Conservation (phyloP, 2,329 filamentous ascomycete genomes). For the Calonectria hongkongensis region DNA sequence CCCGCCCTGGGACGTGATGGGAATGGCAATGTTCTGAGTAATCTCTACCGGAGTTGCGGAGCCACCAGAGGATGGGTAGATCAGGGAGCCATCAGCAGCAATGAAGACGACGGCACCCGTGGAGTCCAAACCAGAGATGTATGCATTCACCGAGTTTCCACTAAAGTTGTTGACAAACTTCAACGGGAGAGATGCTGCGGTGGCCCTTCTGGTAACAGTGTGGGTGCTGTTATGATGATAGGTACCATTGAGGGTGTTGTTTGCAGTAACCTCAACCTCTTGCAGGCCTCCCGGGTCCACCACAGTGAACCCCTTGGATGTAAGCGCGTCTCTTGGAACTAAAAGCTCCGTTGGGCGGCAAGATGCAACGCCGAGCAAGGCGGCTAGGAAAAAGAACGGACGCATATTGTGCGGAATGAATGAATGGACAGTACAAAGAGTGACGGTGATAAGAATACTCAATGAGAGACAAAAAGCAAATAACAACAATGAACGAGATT, state of each 20-base stretch:
- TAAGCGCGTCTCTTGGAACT: conserved; percentile 39
- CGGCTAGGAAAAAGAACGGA: conserved; percentile 49
- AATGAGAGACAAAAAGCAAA: conserved; percentile 19
- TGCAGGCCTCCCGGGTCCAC: conserved; percentile 56
- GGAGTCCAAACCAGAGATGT: conserved; percentile 67
- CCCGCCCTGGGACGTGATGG: conserved; percentile 61
- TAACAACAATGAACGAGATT: neutral
- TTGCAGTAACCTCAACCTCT: conserved; percentile 60
- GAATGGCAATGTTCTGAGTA: conserved; percentile 64
- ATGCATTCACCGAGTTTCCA: conserved; percentile 63
- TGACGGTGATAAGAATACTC: conserved; percentile 13
- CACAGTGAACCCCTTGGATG: conserved; percentile 55
- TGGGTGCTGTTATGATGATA: conserved; percentile 44
- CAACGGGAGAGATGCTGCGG: conserved; percentile 51
- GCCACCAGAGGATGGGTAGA: conserved; percentile 64
- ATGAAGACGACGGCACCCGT: conserved; percentile 65
- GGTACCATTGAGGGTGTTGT: conserved; percentile 64
- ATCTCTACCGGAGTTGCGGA: conserved; percentile 61
- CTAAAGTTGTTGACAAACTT: conserved; percentile 66
- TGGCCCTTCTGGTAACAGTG: conserved; percentile 19
- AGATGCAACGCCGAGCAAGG: conserved; percentile 45
- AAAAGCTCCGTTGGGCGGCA: conserved; percentile 44
- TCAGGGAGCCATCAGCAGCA: conserved; percentile 61
- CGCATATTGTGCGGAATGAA: conserved; percentile 47
- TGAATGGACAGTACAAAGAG: conserved; percentile 30